Conservation (phyloP, 352 stramenopile genomes). For the Globisporangium barbulae region DNA sequence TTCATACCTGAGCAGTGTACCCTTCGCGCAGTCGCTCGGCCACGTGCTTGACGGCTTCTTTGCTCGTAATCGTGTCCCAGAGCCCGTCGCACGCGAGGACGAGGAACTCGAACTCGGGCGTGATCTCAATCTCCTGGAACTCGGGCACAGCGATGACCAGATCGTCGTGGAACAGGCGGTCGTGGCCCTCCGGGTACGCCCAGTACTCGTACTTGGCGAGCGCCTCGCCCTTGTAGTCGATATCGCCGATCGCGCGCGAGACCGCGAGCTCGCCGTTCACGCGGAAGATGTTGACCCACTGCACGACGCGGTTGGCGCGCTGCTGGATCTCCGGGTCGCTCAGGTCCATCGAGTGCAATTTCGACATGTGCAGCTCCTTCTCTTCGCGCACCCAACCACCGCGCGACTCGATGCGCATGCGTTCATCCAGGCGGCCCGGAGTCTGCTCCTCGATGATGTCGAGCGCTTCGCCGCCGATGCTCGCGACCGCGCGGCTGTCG, state of each 20-base stretch:
- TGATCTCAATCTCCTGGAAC: constrained; percentile 89
- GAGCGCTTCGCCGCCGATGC: constrained; percentile 68
- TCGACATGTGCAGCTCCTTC: constrained; percentile 83
- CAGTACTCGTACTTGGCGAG: constrained; percentile 80
- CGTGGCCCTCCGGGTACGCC: constrained; percentile 80
- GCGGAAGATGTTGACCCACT: constrained; percentile 83
- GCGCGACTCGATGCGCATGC: constrained; percentile 60
- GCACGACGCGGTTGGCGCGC: constrained; percentile 74
- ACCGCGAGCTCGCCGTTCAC: constrained; percentile 93
- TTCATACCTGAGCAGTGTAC: constrained; percentile 54
- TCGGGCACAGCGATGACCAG: constrained; percentile 85
- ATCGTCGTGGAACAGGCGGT: constrained; percentile 77
- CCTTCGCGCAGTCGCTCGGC: constrained; percentile 63
- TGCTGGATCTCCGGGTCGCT: constrained; percentile 84
- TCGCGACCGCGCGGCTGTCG: constrained; percentile 85
- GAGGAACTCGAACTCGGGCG: constrained; percentile 88
- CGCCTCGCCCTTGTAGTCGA: constrained; percentile 87
- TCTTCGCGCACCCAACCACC: constrained; percentile 62
- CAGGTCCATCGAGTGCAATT: constrained; percentile 87
- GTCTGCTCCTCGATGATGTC: constrained; percentile 89
- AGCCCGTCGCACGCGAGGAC: constrained; percentile 91
- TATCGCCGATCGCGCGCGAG: constrained; percentile 90
- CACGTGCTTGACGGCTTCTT: constrained; percentile 88
- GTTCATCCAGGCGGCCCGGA: constrained; percentile 69
- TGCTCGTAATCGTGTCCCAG: constrained; percentile 92